Conservation (phyloP, 257 asterid genomes). For the Primulina huaijiensis region DNA sequence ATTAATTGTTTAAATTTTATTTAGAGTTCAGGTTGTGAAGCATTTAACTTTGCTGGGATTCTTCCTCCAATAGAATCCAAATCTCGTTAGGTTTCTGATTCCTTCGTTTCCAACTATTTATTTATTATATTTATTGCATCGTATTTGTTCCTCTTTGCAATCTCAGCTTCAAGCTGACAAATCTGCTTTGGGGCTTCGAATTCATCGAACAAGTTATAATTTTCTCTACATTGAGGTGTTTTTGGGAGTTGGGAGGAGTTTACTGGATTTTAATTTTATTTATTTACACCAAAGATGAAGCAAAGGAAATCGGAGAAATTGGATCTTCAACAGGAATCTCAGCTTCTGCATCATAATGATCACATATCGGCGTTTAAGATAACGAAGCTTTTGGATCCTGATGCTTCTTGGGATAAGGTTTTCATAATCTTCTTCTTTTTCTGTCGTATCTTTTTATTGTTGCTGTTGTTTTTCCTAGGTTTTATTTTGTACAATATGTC, state of each 20-base stretch:
- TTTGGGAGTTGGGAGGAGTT: background rate
- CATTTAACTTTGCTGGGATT: background rate
- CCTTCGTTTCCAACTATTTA: background rate
- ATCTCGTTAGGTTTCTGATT: background rate
- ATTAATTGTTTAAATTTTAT: no score
- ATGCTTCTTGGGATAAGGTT: slow-evolving; percentile 43
- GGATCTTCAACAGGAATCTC: background rate
- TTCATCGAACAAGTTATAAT: background rate
- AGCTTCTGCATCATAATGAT: background rate
- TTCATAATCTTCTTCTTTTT: background rate
- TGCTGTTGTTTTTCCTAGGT: background rate
- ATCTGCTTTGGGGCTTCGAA: background rate
- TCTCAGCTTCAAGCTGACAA: background rate
- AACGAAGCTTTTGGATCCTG: slow-evolving; percentile 23
- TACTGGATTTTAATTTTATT: background rate
- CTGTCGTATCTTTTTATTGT: background rate
- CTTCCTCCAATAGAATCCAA: background rate
- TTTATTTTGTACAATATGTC: background rate
- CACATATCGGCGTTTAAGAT: background rate
- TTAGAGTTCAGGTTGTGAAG: no score
- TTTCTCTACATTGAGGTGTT: background rate
- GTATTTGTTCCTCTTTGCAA: background rate
- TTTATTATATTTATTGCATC: background rate
- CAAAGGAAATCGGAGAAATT: background rate
- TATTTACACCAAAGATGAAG: background rate